These are phyloP conservation scores for Coemansia javaensis DNA, from an alignment of 192 early-diverging fungal genomes.

Conservation along the genomic window DNA sequence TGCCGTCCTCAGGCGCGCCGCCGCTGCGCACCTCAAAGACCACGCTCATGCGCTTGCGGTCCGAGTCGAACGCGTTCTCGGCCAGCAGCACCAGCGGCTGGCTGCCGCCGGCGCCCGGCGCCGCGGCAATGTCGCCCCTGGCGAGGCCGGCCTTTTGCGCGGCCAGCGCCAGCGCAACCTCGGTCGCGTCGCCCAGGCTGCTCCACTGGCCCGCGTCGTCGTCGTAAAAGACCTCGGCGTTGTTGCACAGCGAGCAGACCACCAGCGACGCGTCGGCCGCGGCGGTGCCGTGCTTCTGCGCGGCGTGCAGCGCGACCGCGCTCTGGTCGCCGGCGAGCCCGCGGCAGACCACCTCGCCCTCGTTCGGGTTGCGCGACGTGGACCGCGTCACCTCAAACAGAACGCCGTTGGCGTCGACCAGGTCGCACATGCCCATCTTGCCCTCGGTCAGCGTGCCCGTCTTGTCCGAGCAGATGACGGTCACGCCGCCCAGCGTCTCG, in stretches of 20 bases:
- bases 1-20: not conserved
- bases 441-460: conserved; percentile 95
- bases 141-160: conserved; percentile 77
- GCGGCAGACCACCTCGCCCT: conserved; percentile 63
- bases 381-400: conserved; percentile 56
- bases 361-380: conserved; percentile 55
- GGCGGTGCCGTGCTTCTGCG: conserved; percentile 53
- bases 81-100: conserved; percentile 52
- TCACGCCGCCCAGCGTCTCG: conserved; percentile 92
- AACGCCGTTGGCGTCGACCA: conserved; percentile 49
- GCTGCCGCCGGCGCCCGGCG: not conserved
- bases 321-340: conserved; percentile 53
- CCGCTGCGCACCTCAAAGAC: conserved; percentile 52
- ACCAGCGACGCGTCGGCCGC: conserved; percentile 73
- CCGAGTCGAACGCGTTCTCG: conserved; percentile 89
- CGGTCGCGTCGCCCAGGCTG: conserved; percentile 89
- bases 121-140: conserved; percentile 32
- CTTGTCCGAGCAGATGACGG: conserved; percentile 98
- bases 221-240: conserved; percentile 65
- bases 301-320: conserved; percentile 31
- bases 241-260: conserved; percentile 81
- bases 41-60: conserved; percentile 93
- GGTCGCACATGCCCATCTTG: conserved; percentile 86
- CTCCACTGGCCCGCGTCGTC: conserved; percentile 60
- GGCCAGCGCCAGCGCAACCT: conserved; percentile 84